Evolutionary conservation across 345 rosid species (phyloP), one percentile per base, ranked within the genome.

Genomic region (Acer yangbiense): DNA sequence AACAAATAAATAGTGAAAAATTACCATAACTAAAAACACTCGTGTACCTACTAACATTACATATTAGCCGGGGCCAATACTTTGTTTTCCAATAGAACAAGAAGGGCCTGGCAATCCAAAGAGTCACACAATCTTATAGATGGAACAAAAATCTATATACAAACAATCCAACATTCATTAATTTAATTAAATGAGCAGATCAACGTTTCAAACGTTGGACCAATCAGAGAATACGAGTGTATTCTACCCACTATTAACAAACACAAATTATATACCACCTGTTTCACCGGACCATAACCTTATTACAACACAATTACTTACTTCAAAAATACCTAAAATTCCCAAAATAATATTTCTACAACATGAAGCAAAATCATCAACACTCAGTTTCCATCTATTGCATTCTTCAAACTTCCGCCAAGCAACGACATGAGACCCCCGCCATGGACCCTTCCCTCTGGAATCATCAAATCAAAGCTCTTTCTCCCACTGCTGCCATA

Each of bases 391-490:
- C 90, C 91, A 79, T 88, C 88, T 54, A 87, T 76, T 48, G 91
- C 83, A 75, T 84, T 85, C 81, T 86, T 90, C 81, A 92, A 79
- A 83, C 79, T 90, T 52, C 97, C 97, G 68, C 90, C 87, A 61
- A 93, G 88, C 82, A 95, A 78, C 77, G 95, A 93, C 99, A 95
- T 89, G 21, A 93, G 94, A 43, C 90, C 91, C 0, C 98, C 99
- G 0, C 99, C 99, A 54, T 95, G 99, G 63, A 95, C 98, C 89
- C 98, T 92, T 77, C 97, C 99, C 86, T 95, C 99, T 1, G 99
- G 97, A 78, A 91, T 81, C 88, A 84, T 77, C 76, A 78, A 82
- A 61, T 93, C 92, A 4, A 82, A 78, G 78, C 86, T 83, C 82
- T 81, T 83, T 46, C 65, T 78, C 60, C 84, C 81, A 66, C 73